Evolutionary conservation across 2,329 filamentous ascomycete genomes (phyloP).

Genomic region (Lachnellula occidentalis): DNA sequence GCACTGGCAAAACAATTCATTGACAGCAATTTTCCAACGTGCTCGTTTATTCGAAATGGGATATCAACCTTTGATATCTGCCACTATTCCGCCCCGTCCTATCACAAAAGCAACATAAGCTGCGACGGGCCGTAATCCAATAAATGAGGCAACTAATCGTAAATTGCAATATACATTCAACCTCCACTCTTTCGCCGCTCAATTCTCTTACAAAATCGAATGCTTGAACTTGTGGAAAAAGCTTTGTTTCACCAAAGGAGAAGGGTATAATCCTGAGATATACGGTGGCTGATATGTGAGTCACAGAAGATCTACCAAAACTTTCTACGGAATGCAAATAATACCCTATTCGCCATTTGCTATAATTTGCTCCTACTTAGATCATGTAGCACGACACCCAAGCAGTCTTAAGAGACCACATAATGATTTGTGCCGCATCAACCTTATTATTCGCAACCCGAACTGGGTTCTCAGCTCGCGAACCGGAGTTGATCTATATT

Average conservation of each 20-base stretch:
- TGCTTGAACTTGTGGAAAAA: background rate
- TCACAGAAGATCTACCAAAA: background rate
- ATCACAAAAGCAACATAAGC: slow-evolving; percentile 7
- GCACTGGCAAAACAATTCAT: slow-evolving; percentile 21
- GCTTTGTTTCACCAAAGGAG: background rate
- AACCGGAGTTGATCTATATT: background rate
- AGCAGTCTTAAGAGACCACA: background rate
- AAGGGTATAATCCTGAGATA: background rate
- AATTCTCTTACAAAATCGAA: background rate
- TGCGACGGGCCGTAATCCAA: slow-evolving; percentile 13
- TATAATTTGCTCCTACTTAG: background rate
- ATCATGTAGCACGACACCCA: background rate
- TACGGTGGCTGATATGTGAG: slow-evolving; percentile 3
- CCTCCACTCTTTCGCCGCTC: background rate
- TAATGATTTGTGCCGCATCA: background rate
- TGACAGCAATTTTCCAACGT: slow-evolving; percentile 29
- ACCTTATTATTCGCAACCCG: background rate
- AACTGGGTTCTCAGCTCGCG: background rate
- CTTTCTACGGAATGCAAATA: background rate
- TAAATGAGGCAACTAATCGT: slow-evolving; percentile 25
- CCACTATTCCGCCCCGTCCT: slow-evolving; percentile 16
- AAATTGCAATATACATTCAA: slow-evolving; percentile 11
- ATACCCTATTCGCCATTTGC: background rate
- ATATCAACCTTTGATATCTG: slow-evolving; percentile 22
- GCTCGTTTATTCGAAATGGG: slow-evolving; percentile 21